Conservation (phyloP, 179 eudicot species). For the Monotropa hypopitys region DNA sequence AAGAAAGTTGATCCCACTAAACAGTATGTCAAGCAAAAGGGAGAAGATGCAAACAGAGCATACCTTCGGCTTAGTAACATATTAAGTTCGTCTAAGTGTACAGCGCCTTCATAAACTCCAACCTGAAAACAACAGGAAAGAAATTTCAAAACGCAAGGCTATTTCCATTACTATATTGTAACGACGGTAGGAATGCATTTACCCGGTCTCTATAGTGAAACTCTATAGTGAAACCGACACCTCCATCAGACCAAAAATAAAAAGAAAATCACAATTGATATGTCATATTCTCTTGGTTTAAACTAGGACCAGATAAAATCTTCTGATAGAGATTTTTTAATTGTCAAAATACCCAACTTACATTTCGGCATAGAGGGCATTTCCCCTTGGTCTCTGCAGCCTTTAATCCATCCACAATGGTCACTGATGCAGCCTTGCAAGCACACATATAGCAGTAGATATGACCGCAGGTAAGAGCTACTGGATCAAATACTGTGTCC, state of each 20-base stretch:
- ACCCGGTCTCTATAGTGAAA: not conserved
- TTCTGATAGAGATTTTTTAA: not conserved
- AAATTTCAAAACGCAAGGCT: not conserved
- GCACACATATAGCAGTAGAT: constrained; percentile 83
- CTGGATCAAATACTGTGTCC: constrained; percentile 85
- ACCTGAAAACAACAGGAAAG: constrained; percentile 22
- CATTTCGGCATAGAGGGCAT: constrained; percentile 84
- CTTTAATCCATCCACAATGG: constrained; percentile 68
- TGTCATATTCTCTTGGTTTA: not conserved
- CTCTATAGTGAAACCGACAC: not conserved
- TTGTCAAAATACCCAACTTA: constrained; percentile 10
- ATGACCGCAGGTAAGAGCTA: constrained; percentile 79
- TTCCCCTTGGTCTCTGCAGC: constrained; percentile 48
- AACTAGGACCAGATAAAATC: not conserved
- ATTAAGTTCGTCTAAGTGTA: constrained; percentile 83
- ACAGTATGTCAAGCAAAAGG: not conserved
- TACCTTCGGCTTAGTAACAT: constrained; percentile 61
- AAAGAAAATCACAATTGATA: not conserved
- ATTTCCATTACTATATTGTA: not conserved
- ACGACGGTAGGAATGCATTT: not conserved
- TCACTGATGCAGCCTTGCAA: constrained; percentile 82
- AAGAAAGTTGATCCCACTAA: not conserved
- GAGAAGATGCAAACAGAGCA: not conserved
- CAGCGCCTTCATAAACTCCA: constrained; percentile 56
- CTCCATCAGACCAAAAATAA: not conserved